phyloP scores from a whole-genome alignment of 73 alveolate genomes.

The Tetrahymena borealis region DNA sequence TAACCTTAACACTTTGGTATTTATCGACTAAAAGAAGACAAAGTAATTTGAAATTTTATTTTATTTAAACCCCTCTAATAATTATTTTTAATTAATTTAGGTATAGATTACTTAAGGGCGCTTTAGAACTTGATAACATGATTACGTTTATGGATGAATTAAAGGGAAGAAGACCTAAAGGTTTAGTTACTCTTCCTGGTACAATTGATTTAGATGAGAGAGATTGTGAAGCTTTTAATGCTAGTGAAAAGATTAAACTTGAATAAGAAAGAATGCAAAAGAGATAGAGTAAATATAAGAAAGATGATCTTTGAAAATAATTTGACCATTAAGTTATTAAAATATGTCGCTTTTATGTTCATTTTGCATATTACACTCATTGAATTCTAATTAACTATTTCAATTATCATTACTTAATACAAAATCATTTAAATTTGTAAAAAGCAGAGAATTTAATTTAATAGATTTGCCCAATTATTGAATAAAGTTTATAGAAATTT shows the following conservation, averaged over 20 bases:
- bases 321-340: no score
- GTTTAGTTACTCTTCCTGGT: neutral
- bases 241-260: neutral
- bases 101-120: neutral
- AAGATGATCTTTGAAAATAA: neutral
- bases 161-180: neutral
- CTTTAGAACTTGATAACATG: neutral
- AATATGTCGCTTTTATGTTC: no score
- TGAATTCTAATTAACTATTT: no score
- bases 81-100: neutral
- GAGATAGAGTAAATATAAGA: neutral
- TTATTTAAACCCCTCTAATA: neutral
- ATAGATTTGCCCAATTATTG: no score
- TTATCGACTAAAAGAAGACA: neutral
- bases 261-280: neutral
- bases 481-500: no score
- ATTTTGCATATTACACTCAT: no score
- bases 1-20: neutral
- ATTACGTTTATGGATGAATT: neutral
- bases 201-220: neutral
- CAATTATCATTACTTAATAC: no score
- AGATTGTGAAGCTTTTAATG: neutral
- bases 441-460: no score
- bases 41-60: neutral
- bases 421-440: no score